These are phyloP conservation scores for Ustilago trichophora DNA, from an alignment of 1,284 basidiomycete genomes.

Conservation along the genomic window DNA sequence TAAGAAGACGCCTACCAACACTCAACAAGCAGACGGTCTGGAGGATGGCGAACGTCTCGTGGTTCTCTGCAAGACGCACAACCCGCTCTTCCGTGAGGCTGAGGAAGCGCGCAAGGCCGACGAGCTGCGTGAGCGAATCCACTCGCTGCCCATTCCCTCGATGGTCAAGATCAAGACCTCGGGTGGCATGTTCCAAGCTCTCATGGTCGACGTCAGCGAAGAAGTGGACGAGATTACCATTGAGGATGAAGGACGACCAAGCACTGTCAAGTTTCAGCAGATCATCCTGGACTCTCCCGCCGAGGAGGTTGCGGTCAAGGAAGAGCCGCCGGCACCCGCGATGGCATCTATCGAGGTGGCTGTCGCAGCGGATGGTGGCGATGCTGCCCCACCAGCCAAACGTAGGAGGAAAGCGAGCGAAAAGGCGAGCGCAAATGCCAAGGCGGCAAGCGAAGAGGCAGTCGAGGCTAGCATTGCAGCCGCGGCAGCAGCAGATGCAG, in stretches of 20 bases:
- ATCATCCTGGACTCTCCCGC: conserved; percentile 27
- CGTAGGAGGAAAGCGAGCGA: conserved; percentile 31
- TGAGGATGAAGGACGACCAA: conserved; percentile 43
- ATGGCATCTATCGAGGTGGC: background rate
- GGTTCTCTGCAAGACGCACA: conserved; percentile 62
- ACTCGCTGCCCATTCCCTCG: conserved; percentile 26
- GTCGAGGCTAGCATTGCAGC: conserved; percentile 11
- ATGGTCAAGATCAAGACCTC: conserved; percentile 48
- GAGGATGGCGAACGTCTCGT: conserved; percentile 57
- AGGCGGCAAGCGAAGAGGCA: conserved; percentile 24
- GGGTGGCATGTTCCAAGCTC: conserved; percentile 48
- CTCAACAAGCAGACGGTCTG: conserved; percentile 1
- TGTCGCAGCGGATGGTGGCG: background rate
- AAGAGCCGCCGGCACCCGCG: conserved; percentile 1
- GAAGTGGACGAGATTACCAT: conserved; percentile 44
- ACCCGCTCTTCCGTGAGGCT: conserved; percentile 52
- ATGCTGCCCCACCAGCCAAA: conserved; percentile 11
- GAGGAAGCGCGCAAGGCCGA: conserved; percentile 48
- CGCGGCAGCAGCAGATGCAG: no score
- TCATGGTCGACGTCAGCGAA: conserved; percentile 38
- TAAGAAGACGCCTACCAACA: conserved; percentile 17
- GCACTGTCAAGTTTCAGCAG: conserved; percentile 43
- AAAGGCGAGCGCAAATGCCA: conserved; percentile 24
- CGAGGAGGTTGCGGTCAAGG: conserved; percentile 9
- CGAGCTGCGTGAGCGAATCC: conserved; percentile 37